Evolutionary conservation across 23 red algal species (phyloP).

Genomic region (Gracilariopsis chorda): DNA sequence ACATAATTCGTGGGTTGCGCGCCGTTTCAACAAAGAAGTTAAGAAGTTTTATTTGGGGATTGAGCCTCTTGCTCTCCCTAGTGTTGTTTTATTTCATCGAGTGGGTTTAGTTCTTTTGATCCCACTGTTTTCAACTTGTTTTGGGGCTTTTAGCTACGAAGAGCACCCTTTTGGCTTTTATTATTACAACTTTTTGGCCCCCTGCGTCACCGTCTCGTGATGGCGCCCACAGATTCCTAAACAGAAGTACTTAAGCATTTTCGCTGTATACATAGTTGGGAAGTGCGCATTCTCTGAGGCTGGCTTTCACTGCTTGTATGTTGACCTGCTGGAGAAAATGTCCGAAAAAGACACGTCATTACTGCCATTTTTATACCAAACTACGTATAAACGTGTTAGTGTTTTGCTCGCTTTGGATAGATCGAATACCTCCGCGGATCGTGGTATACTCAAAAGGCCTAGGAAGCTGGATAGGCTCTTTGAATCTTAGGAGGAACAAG

Average conservation of each 20-base stretch:
- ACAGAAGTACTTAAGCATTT: slow-evolving; percentile 48
- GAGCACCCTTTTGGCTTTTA: no score
- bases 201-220: no score
- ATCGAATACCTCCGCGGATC: slow-evolving; percentile 75
- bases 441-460: slow-evolving; percentile 91
- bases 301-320: slow-evolving; percentile 89
- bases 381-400: slow-evolving; percentile 80
- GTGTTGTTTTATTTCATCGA: no score
- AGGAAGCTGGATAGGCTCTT: slow-evolving; percentile 90
- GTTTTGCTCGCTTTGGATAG: slow-evolving; percentile 75
- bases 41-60: no score
- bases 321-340: slow-evolving; percentile 74
- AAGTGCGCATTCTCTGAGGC: slow-evolving; percentile 91
- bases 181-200: no score
- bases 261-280: slow-evolving; percentile 94
- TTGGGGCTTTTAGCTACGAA: no score
- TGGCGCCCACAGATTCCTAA: slow-evolving; percentile 29
- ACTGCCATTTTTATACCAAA: slow-evolving; percentile 62
- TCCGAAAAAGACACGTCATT: slow-evolving; percentile 33
- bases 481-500: slow-evolving; percentile 88
- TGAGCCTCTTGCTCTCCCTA: no score
- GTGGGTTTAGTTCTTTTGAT: no score
- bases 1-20: no score
- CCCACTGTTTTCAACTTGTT: no score
- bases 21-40: no score